Evolutionary conservation across 2,329 filamentous ascomycete genomes (phyloP).

Genomic region (Seiridium cupressi): DNA sequence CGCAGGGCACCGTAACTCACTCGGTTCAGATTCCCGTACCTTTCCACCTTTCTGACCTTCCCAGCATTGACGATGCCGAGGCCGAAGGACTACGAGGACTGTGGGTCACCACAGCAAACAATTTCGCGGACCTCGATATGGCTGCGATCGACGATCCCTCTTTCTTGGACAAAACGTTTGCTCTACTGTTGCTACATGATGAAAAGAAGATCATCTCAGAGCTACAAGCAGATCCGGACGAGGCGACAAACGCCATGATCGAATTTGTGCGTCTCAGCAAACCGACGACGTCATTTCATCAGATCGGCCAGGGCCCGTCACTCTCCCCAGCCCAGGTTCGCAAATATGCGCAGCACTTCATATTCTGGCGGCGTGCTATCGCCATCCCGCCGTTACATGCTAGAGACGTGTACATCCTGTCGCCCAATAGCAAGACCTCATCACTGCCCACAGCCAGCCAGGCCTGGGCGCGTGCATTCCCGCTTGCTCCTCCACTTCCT

Average conservation of each 20-base stretch:
- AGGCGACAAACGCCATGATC: slow-evolving; percentile 73
- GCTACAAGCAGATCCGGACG: slow-evolving; percentile 74
- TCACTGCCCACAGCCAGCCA: slow-evolving; percentile 67
- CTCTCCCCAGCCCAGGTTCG: slow-evolving; percentile 80
- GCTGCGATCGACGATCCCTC: slow-evolving; percentile 56
- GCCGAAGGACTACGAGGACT: slow-evolving; percentile 71
- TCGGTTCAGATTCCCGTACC: slow-evolving; percentile 65
- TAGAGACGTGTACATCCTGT: slow-evolving; percentile 87
- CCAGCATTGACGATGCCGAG: slow-evolving; percentile 60
- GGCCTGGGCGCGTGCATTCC: slow-evolving; percentile 76
- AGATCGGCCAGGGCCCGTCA: slow-evolving; percentile 68
- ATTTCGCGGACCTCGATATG: slow-evolving; percentile 65
- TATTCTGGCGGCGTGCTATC: slow-evolving; percentile 92
- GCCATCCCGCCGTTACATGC: slow-evolving; percentile 88
- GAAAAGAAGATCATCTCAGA: slow-evolving; percentile 71
- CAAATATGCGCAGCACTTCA: slow-evolving; percentile 86
- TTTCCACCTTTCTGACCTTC: slow-evolving; percentile 71
- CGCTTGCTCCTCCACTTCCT: slow-evolving; percentile 76
- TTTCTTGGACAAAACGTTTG: slow-evolving; percentile 81
- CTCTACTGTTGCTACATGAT: slow-evolving; percentile 79
- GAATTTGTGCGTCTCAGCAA: slow-evolving; percentile 78
- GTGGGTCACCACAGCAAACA: slow-evolving; percentile 85
- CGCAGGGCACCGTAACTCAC: slow-evolving; percentile 55
- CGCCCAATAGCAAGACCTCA: slow-evolving; percentile 79
- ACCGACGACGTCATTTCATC: slow-evolving; percentile 66